Conservation (phyloP, 257 asterid genomes). For the Solanum chiquidenum region DNA sequence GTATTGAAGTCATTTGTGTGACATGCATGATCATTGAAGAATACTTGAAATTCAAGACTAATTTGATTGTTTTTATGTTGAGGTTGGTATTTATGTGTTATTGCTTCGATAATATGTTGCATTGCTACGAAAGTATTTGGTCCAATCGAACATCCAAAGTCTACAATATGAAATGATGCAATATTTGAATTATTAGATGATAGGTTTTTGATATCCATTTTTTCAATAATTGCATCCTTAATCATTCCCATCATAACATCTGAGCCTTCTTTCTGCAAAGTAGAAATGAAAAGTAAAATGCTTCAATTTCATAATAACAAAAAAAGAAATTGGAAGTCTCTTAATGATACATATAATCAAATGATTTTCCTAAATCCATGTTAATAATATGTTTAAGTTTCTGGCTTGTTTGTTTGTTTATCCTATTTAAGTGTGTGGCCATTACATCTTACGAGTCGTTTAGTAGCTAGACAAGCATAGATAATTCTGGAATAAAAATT, state of each 20-base stretch:
- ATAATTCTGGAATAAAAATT: no score
- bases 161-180: slow-evolving; percentile 23
- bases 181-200: not conserved
- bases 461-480: no score
- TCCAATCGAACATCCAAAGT: slow-evolving; percentile 41
- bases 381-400: not conserved
- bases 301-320: not conserved
- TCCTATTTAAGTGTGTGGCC: not conserved
- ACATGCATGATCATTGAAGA: slow-evolving; percentile 7
- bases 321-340: not conserved
- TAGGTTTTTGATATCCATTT: not conserved
- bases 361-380: not conserved
- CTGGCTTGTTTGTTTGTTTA: not conserved
- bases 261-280: slow-evolving; percentile 27
- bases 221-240: slow-evolving; percentile 8
- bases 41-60: slow-evolving; percentile 23
- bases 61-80: not conserved
- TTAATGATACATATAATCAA: not conserved
- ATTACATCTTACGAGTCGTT: no score
- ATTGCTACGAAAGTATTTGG: slow-evolving; percentile 34
- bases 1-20: slow-evolving; percentile 11
- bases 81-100: slow-evolving; percentile 2
- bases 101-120: slow-evolving; percentile 25
- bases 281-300: not conserved
- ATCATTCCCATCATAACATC: slow-evolving; percentile 16